A percentile compares a stretch with the other conserved stretches of the same genome.
Evolutionary conservation across 768 basidiomycete species (phyloP).

Genomic region (Pulveroboletus sp.): DNA sequence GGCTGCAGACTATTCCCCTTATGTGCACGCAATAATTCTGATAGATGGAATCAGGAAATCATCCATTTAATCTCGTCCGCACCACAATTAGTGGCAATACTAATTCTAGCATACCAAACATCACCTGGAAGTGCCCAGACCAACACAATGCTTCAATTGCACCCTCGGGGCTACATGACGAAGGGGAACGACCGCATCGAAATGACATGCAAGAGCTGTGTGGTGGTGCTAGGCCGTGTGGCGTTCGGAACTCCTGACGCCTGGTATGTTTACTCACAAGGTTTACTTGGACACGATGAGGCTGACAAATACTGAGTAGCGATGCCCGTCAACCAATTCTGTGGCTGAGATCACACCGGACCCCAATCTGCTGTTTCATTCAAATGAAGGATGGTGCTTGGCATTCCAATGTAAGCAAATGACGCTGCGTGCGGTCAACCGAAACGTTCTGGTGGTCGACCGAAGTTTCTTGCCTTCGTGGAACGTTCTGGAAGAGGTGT

Average conservation of each 20-base stretch:
- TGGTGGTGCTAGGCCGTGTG: conserved; percentile 10
- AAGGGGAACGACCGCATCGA: conserved; percentile 6
- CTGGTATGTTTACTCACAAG: conserved; percentile 8
- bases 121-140: conserved; percentile 3
- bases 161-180: conserved; percentile 2
- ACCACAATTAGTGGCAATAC: conserved; percentile 2
- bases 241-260: conserved; percentile 14
- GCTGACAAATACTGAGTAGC: conserved; percentile 21
- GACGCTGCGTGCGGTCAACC: conserved; percentile 8
- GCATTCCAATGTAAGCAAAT: conserved; percentile 10
- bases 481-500: conserved; percentile 7
- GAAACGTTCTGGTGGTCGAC: conserved; percentile 4
- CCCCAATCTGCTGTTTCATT: conserved; percentile 19
- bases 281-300: background rate
- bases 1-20: conserved; percentile 4
- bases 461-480: conserved; percentile 9
- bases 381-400: conserved; percentile 17
- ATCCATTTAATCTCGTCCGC: background rate
- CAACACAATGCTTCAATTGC: conserved; percentile 8
- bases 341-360: conserved; percentile 16
- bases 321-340: conserved; percentile 14
- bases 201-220: conserved; percentile 10
- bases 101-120: background rate
- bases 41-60: conserved; percentile 15
- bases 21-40: conserved; percentile 3